Evolutionary conservation across 495 filamentous ascomycete genomes (phyloP), one percentile per base, ranked within the genome.

Genomic region (Penicillium paradoxum): DNA sequence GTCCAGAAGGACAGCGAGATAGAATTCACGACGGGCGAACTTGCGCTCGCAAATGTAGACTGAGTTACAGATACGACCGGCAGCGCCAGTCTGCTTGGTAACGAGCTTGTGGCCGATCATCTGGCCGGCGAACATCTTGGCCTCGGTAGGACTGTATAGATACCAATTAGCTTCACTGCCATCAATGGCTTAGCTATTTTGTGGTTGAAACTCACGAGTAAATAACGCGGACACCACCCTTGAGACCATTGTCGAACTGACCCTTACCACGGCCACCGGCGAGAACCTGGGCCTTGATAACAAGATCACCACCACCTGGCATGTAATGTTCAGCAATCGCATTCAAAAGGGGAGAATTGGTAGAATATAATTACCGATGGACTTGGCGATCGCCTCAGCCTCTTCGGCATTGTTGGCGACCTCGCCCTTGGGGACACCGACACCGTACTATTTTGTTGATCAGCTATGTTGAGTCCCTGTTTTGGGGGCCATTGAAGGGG

Each of bases 71-170:
- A 91, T 79, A 69, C 92, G 89, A 67, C 93, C 93, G 55, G 69
- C 77, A 53, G 90, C 88, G 66, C 93, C 93, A 47, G 95, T 98
- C 79, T 98, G 93, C 83, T 98, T 98, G 71, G 93, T 98, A 73
- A 98, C 85, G 74, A 98, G 90, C 75, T 96, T 96, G 73, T 98
- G 93, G 60, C 93, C 93, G 74, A 98, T 97, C 93, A 98, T 98
- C 76, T 98, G 91, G 56, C 88, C 84, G 64, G 93, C 91, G 66
- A 98, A 96, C 85, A 97, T 96, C 78, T 89, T 91, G 68, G 93
- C 93, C 79, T 90, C 87, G 54, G 83, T 83, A 29, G 87, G 80
- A 41, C 84, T 88, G 45, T 10, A 58, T 33, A 56, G 32, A 54
- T 46, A 52, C 43, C 38, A 72, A 74, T 41, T 53, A 25, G 17